A percentile compares a stretch with the other conserved stretches of the same genome.
Evolutionary conservation across 768 basidiomycete species (phyloP).

Genomic region (Mycena pura): DNA sequence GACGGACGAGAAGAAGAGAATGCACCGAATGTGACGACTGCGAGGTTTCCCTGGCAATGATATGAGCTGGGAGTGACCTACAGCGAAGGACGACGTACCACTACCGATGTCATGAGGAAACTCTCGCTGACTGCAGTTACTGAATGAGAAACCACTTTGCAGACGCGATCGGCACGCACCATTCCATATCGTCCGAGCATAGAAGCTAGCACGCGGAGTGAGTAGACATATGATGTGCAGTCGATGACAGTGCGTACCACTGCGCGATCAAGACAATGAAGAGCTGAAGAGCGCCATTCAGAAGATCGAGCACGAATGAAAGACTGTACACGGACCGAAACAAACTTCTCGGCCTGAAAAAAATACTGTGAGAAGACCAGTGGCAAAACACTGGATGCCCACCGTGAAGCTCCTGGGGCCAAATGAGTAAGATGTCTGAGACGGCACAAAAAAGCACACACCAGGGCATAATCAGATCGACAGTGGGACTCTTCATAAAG

Average conservation of each 20-base stretch:
- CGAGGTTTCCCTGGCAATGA: background rate
- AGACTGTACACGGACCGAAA: constrained; percentile 5
- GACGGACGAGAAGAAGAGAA: background rate
- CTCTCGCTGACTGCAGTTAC: constrained; percentile 6
- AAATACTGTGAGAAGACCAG: background rate
- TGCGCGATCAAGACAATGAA: constrained; percentile 20
- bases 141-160: background rate
- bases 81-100: background rate
- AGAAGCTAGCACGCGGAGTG: constrained; percentile 2
- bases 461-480: constrained; percentile 23
- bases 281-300: background rate
- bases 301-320: background rate
- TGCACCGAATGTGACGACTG: constrained; percentile 18
- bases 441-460: background rate
- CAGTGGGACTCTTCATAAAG: constrained; percentile 2
- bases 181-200: constrained; percentile 18
- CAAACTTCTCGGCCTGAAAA: constrained; percentile 17
- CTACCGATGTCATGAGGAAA: background rate
- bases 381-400: background rate
- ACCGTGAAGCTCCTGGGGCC: constrained; percentile 19
- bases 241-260: background rate
- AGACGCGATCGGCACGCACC: background rate
- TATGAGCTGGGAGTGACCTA: background rate
- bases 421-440: background rate
- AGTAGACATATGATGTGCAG: background rate